Conservation (phyloP, 495 filamentous ascomycete species). For the Aspergillus campestris region DNA sequence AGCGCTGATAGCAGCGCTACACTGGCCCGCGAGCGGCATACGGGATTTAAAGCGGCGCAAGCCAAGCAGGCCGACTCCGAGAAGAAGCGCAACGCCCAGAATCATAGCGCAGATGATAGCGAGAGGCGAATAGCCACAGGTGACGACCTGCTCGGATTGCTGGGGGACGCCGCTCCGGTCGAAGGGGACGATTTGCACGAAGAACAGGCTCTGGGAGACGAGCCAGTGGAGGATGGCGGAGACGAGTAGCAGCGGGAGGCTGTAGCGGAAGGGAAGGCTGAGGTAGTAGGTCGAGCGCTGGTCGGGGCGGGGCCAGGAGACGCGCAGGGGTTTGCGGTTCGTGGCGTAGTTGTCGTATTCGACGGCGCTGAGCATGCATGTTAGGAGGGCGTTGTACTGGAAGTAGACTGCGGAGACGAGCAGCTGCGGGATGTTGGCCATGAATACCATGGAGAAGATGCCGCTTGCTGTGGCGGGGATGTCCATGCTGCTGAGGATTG, state of each 20-base stretch:
- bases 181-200: slow-evolving; percentile 15
- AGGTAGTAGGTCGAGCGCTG: slow-evolving; percentile 43
- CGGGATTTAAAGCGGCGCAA: too few species aligned
- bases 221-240: slow-evolving; percentile 34
- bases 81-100: too few species aligned
- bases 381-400: slow-evolving; percentile 25
- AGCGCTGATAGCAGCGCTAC: too few species aligned
- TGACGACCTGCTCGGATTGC: too few species aligned
- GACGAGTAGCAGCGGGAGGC: slow-evolving; percentile 24
- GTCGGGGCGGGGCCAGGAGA: slow-evolving; percentile 29
- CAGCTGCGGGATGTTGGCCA: slow-evolving; percentile 33
- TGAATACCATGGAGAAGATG: slow-evolving; percentile 11
- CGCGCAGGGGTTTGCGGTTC: slow-evolving; percentile 26
- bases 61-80: too few species aligned
- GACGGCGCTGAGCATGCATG: slow-evolving; percentile 25
- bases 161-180: too few species aligned
- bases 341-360: slow-evolving; percentile 21
- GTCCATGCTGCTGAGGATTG: background rate
- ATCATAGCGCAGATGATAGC: too few species aligned
- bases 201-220: slow-evolving; percentile 30
- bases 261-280: slow-evolving; percentile 37
- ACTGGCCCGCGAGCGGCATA: too few species aligned
- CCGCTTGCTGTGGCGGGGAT: background rate
- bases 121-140: too few species aligned
- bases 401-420: slow-evolving; percentile 34